Evolutionary conservation across 208 protist species (phyloP).

Genomic region (Spongospora subterranea): DNA sequence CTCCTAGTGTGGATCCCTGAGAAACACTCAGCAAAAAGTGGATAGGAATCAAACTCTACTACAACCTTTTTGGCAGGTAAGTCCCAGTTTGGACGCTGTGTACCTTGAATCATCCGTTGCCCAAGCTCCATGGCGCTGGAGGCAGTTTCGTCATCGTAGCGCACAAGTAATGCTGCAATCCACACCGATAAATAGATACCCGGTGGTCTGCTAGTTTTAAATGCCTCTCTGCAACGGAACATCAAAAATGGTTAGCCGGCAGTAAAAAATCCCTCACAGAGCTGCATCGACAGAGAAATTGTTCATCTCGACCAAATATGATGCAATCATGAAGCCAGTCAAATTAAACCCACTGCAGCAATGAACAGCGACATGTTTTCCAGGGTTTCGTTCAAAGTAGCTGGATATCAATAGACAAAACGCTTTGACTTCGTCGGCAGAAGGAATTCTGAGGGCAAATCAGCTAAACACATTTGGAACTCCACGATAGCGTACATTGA

Average conservation of each 20-base stretch:
- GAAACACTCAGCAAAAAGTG: neutral
- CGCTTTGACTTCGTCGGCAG: neutral
- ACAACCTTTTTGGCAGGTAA: neutral
- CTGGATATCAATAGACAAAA: constrained; percentile 44
- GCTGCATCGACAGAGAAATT: constrained; percentile 50
- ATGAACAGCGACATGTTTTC: constrained; percentile 42
- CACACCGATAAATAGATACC: neutral
- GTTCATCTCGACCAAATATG: constrained; percentile 4
- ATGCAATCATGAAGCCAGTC: constrained; percentile 31
- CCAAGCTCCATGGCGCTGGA: neutral
- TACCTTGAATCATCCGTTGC: neutral
- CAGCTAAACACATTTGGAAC: neutral
- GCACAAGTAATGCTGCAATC: constrained; percentile 6
- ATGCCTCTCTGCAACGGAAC: neutral
- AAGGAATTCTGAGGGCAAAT: constrained; percentile 37
- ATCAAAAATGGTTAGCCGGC: neutral
- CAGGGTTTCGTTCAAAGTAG: neutral
- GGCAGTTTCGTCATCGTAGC: neutral
- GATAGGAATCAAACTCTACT: neutral
- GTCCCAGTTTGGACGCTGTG: constrained; percentile 1
- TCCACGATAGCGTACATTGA: neutral
- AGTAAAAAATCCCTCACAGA: neutral
- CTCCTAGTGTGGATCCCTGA: neutral
- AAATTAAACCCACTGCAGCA: constrained; percentile 36
- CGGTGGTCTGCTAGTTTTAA: neutral